Percentiles rank a stretch among this genome's conserved stretches.
Evolutionary conservation across 495 filamentous ascomycete species (phyloP).

Genomic region (Trichoderma reesei): DNA sequence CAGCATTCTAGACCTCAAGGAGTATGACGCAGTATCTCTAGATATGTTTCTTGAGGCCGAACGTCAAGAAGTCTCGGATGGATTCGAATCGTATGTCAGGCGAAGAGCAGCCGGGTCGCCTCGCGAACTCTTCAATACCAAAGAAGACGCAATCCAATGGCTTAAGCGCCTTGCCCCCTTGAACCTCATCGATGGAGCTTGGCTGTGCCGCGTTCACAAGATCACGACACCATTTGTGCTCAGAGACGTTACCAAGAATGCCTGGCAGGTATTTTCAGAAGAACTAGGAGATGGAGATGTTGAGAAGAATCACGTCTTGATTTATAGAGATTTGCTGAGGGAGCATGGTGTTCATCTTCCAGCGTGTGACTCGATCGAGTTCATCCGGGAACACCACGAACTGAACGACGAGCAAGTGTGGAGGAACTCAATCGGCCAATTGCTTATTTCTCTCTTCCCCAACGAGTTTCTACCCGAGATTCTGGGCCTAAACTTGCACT

Average conservation of each 20-base stretch:
- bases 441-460: constrained; percentile 38
- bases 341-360: constrained; percentile 21
- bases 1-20: neutral
- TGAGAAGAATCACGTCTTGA: constrained; percentile 35
- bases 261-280: constrained; percentile 42
- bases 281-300: constrained; percentile 42
- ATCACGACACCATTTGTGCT: constrained; percentile 30
- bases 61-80: neutral
- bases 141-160: constrained; percentile 33
- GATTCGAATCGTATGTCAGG: neutral
- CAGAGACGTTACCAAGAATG: constrained; percentile 27
- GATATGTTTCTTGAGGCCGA: neutral
- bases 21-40: neutral
- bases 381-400: constrained; percentile 24
- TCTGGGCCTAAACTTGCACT: constrained; percentile 43
- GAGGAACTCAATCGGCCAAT: constrained; percentile 37
- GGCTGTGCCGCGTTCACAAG: constrained; percentile 38
- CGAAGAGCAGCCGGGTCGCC: neutral
- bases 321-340: constrained; percentile 34
- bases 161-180: constrained; percentile 33
- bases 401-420: constrained; percentile 28
- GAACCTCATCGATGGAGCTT: constrained; percentile 43
- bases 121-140: constrained; percentile 26
- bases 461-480: constrained; percentile 43
- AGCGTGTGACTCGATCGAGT: constrained; percentile 20